Evolutionary conservation across 805 yeast genomes (phyloP).

Genomic region (Pichia thaimueangensis): DNA sequence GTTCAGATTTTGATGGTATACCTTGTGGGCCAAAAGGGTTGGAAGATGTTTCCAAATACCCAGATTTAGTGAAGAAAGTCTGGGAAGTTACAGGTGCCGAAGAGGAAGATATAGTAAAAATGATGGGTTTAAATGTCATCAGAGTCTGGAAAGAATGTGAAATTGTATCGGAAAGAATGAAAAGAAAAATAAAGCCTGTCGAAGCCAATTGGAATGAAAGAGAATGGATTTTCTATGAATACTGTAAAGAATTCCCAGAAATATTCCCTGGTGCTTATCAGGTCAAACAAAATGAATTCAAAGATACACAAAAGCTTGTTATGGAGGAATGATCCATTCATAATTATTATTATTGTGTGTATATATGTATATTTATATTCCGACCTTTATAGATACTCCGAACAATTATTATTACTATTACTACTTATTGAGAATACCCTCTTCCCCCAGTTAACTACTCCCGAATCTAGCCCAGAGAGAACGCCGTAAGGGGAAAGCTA

Average conservation of each 20-base stretch:
- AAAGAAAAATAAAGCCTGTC: slow-evolving; percentile 18
- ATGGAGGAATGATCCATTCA: background rate
- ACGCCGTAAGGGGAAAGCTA: no score
- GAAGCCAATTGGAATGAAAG: slow-evolving; percentile 39
- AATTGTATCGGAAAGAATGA: slow-evolving; percentile 22
- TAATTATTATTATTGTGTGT: no score
- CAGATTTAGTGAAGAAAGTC: slow-evolving; percentile 36
- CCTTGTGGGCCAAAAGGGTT: slow-evolving; percentile 39
- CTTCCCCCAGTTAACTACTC: no score
- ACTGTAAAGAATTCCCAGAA: slow-evolving; percentile 31
- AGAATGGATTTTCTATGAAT: slow-evolving; percentile 35
- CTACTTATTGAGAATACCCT: no score
- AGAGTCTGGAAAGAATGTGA: slow-evolving; percentile 44
- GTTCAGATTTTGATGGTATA: slow-evolving; percentile 50
- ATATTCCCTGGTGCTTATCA: slow-evolving; percentile 27
- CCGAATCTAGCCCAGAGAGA: no score
- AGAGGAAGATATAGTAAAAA: slow-evolving; percentile 36
- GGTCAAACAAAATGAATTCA: slow-evolving; percentile 14
- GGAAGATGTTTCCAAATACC: slow-evolving; percentile 52
- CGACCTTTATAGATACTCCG: no score
- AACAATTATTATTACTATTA: no score
- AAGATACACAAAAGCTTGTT: slow-evolving; percentile 10
- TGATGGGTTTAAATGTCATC: slow-evolving; percentile 41
- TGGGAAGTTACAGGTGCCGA: slow-evolving; percentile 32
- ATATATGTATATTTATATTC: no score